Conservation (phyloP, 352 stramenopile species). For the Pythium myriotylum region DNA sequence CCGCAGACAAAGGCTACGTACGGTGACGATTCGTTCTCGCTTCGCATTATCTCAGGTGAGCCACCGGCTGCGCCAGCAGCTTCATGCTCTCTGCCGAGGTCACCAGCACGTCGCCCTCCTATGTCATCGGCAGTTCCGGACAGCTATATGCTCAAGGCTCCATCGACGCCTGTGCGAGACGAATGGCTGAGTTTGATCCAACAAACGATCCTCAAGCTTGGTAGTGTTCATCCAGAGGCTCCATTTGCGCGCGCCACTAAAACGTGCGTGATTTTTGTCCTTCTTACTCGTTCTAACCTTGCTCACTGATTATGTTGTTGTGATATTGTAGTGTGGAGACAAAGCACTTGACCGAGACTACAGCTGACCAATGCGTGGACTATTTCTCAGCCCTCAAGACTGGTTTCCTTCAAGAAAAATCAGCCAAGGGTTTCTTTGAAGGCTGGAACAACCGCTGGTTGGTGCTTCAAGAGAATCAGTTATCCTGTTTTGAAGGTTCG, state of each 20-base stretch:
- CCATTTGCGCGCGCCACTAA: conserved; percentile 11
- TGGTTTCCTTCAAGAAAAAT: conserved; percentile 77
- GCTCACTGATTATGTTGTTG: not conserved
- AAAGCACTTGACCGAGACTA: conserved; percentile 47
- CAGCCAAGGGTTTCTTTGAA: conserved; percentile 78
- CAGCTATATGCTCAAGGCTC: conserved; percentile 63
- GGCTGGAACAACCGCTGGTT: conserved; percentile 82
- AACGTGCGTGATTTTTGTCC: conserved; percentile 9
- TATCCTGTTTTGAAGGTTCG: conserved; percentile 84
- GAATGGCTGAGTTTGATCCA: conserved; percentile 74
- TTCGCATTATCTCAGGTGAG: conserved; percentile 66
- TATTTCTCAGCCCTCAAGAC: conserved; percentile 83
- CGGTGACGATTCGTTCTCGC: conserved; percentile 80
- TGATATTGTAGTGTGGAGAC: conserved; percentile 8
- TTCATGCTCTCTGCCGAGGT: conserved; percentile 17
- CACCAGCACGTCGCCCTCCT: conserved; percentile 30
- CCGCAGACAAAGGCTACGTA: conserved; percentile 56
- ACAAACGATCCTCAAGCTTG: conserved; percentile 37
- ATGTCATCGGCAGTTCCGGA: conserved; percentile 26
- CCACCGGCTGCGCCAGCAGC: conserved; percentile 21
- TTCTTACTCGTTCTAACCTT: not conserved
- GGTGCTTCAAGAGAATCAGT: conserved; percentile 71
- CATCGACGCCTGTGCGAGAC: conserved; percentile 63
- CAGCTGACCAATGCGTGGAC: conserved; percentile 62
- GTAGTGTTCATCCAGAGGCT: conserved; percentile 25